Percentiles rank a stretch among this genome's conserved stretches.
Evolutionary conservation across 495 filamentous ascomycete species (phyloP).

Genomic region (Polyplosphaeria fusca): DNA sequence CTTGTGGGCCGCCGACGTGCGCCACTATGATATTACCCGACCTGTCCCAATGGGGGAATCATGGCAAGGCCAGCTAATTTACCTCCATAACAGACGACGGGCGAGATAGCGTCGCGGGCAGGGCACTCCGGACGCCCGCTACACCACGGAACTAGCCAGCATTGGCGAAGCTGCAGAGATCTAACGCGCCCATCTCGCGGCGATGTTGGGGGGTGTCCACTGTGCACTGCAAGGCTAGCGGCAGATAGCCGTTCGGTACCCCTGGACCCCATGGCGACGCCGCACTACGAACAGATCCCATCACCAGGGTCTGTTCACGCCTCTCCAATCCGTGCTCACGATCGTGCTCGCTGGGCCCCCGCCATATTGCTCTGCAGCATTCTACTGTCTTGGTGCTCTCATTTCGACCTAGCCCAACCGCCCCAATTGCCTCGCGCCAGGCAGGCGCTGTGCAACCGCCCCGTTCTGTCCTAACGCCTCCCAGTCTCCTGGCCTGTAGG

Average conservation of each 20-base stretch:
- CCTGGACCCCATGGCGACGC: conserved; percentile 1
- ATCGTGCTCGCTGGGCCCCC: background rate
- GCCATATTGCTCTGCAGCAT: conserved; percentile 13
- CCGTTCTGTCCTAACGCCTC: background rate
- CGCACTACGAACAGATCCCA: conserved; percentile 1
- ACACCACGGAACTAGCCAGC: too few species aligned
- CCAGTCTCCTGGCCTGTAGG: background rate
- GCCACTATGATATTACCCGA: conserved; percentile 24
- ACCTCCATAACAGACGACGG: background rate
- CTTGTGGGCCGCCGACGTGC: background rate
- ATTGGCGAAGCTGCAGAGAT: conserved; percentile 16
- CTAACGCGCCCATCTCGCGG: background rate
- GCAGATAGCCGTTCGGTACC: background rate
- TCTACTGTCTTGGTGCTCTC: background rate
- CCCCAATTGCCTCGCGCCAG: conserved; percentile 3
- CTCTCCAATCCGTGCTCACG: background rate
- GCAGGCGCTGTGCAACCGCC: background rate
- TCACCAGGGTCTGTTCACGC: background rate
- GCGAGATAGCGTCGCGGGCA: conserved; percentile 6
- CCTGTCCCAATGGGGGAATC: conserved; percentile 13
- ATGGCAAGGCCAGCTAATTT: conserved; percentile 15
- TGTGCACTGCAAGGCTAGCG: conserved; percentile 3
- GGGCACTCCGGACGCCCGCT: too few species aligned
- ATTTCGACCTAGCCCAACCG: background rate
- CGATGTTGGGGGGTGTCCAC: conserved; percentile 1